Conservation (phyloP, 2,329 filamentous ascomycete genomes). For the Colletotrichum higginsianum region DNA sequence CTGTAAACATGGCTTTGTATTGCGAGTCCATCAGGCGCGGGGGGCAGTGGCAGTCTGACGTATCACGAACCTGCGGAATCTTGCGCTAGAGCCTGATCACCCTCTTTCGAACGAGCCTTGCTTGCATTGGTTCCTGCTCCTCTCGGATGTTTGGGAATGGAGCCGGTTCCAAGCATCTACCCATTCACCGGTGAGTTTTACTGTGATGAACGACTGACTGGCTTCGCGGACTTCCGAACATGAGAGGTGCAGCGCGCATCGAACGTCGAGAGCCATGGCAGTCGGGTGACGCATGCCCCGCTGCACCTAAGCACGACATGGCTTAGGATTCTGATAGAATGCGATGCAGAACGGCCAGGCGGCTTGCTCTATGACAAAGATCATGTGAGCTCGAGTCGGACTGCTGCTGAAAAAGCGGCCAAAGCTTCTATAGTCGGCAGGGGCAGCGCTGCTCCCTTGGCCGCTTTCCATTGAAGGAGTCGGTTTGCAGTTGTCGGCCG, state of each 20-base stretch:
- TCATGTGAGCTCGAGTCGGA: background rate
- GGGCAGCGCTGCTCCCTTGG: background rate
- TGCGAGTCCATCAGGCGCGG: background rate
- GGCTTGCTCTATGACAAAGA: background rate
- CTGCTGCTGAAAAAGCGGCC: background rate
- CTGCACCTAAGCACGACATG: background rate
- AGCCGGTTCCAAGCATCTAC: background rate
- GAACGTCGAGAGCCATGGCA: background rate
- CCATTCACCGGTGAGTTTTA: no score
- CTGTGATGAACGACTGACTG: background rate
- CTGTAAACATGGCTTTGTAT: background rate
- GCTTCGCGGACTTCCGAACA: slow-evolving; percentile 8
- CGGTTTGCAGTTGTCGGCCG: background rate
- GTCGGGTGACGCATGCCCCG: background rate
- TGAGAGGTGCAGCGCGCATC: background rate
- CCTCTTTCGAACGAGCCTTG: background rate
- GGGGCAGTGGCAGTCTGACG: slow-evolving; percentile 1
- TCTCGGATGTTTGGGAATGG: background rate
- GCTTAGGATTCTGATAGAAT: background rate
- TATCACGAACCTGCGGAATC: background rate
- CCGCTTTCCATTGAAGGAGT: background rate
- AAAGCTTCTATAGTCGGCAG: slow-evolving; percentile 8
- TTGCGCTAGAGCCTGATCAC: background rate
- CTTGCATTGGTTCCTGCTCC: background rate
- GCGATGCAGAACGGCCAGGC: background rate